These are phyloP conservation scores for Cladorrhinum sp. DNA, from an alignment of 2,329 filamentous ascomycete species.

Conservation along the genomic window DNA sequence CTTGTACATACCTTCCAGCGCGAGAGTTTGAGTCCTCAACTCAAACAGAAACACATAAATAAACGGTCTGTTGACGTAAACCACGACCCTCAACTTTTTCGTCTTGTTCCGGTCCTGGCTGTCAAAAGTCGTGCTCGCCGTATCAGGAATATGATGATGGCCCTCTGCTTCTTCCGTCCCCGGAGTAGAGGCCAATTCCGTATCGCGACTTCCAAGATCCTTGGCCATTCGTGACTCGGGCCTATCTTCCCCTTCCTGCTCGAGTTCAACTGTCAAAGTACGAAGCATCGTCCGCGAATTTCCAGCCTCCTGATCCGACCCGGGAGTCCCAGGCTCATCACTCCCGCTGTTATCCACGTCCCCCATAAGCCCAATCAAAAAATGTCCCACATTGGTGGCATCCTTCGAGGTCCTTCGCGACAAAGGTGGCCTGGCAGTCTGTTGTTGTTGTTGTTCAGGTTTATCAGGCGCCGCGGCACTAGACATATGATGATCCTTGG, in stretches of 20 bases:
- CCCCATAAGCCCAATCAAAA: conserved; percentile 66
- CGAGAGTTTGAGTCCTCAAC: conserved; percentile 55
- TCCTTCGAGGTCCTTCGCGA: conserved; percentile 11
- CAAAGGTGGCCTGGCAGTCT: background rate
- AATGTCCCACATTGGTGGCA: conserved; percentile 45
- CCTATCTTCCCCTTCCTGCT: conserved; percentile 39
- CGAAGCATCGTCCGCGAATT: conserved; percentile 60
- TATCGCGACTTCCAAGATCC: conserved; percentile 43
- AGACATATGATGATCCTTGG: conserved; percentile 17
- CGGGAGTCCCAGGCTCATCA: conserved; percentile 34
- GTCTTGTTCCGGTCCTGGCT: conserved; percentile 53
- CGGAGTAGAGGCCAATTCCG: conserved; percentile 22
- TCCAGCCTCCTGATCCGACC: conserved; percentile 30
- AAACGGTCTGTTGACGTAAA: conserved; percentile 73
- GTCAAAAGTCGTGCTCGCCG: conserved; percentile 32
- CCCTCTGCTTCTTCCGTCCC: conserved; percentile 28
- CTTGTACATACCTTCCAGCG: conserved; percentile 54
- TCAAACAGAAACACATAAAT: conserved; percentile 74
- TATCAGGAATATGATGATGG: conserved; percentile 7
- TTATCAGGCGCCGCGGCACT: conserved; percentile 9
- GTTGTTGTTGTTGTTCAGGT: background rate
- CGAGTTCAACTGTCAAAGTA: conserved; percentile 65
- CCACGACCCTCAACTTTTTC: conserved; percentile 62
- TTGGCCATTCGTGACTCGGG: conserved; percentile 44
- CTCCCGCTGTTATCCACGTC: conserved; percentile 51